Percentiles rank a stretch among this genome's conserved stretches.
phyloP scores from a whole-genome alignment of 2,329 filamentous ascomycete species.

The Trichophyton simii region DNA sequence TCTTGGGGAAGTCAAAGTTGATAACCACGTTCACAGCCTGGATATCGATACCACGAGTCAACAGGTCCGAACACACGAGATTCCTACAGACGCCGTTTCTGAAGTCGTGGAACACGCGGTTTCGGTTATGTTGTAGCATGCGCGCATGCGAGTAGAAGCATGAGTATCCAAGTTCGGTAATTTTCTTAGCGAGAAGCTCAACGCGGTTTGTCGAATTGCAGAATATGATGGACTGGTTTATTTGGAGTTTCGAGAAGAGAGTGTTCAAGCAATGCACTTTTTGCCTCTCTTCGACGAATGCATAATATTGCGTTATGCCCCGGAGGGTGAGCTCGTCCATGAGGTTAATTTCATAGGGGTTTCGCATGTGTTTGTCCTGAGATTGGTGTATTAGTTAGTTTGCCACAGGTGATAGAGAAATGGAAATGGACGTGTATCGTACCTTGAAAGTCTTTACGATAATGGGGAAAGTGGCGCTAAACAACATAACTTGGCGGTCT shows the following conservation, averaged over 20 bases:
- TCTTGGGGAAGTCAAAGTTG: slow-evolving; percentile 99
- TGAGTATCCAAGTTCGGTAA: slow-evolving; percentile 96
- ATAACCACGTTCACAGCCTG: slow-evolving; percentile 99
- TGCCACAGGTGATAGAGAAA: neutral
- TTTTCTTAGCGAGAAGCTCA: slow-evolving; percentile 95
- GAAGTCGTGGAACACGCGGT: slow-evolving; percentile 98
- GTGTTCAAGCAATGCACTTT: slow-evolving; percentile 99
- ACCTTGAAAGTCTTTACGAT: slow-evolving; percentile 90
- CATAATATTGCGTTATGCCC: slow-evolving; percentile 98
- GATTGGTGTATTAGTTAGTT: slow-evolving; percentile 7
- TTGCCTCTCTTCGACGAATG: slow-evolving; percentile 97
- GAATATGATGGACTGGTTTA: slow-evolving; percentile 99
- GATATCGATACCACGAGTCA: slow-evolving; percentile 98
- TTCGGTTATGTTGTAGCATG: slow-evolving; percentile 89
- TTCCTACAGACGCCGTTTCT: slow-evolving; percentile 96
- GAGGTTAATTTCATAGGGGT: slow-evolving; percentile 95
- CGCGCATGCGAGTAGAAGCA: slow-evolving; percentile 99
- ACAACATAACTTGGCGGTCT: slow-evolving; percentile 97
- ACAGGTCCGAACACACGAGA: slow-evolving; percentile 89
- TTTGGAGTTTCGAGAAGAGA: slow-evolving; percentile 95
- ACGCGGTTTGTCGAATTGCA: slow-evolving; percentile 99
- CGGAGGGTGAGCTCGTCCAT: slow-evolving; percentile 98
- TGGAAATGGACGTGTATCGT: slow-evolving; percentile 6
- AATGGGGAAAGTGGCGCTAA: slow-evolving; percentile 93
- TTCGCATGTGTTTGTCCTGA: slow-evolving; percentile 87